Evolutionary conservation across 371 early-diverging fungal species (phyloP).

Genomic region (Actinomucor elegans): DNA sequence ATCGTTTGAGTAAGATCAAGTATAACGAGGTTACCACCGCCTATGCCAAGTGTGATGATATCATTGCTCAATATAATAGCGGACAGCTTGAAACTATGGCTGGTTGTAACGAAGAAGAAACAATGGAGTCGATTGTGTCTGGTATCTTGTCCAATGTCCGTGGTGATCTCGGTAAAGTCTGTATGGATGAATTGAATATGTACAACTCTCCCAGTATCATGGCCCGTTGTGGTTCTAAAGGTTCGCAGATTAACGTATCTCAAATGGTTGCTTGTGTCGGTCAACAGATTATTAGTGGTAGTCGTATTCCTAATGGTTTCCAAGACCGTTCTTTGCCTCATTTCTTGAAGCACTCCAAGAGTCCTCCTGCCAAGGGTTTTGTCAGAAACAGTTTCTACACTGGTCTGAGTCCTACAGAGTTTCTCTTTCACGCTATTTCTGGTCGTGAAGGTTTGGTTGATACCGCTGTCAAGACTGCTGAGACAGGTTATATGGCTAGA

Average conservation of each 20-base stretch:
- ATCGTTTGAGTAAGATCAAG: slow-evolving; percentile 74
- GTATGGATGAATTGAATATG: slow-evolving; percentile 90
- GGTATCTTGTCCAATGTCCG: slow-evolving; percentile 92
- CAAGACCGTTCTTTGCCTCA: slow-evolving; percentile 97
- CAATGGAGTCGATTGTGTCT: slow-evolving; percentile 89
- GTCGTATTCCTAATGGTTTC: slow-evolving; percentile 97
- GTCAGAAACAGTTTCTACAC: slow-evolving; percentile 97
- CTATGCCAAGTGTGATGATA: slow-evolving; percentile 83
- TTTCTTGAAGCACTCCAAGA: slow-evolving; percentile 88
- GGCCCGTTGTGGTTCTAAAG: slow-evolving; percentile 77
- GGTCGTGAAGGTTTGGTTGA: slow-evolving; percentile 99
- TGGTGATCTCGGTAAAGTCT: slow-evolving; percentile 95
- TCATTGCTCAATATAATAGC: slow-evolving; percentile 69
- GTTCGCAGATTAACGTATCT: slow-evolving; percentile 97
- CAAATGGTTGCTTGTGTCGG: slow-evolving; percentile 99
- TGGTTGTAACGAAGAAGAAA: slow-evolving; percentile 89
- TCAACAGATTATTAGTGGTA: slow-evolving; percentile 98
- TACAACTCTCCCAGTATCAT: slow-evolving; percentile 98
- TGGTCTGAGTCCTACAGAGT: slow-evolving; percentile 96
- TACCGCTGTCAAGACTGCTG: slow-evolving; percentile 99
- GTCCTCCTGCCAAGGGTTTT: slow-evolving; percentile 97
- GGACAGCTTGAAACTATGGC: slow-evolving; percentile 85
- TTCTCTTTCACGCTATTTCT: slow-evolving; percentile 99
- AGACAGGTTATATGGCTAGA: slow-evolving; percentile 99
- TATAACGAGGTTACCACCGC: slow-evolving; percentile 78